A percentile compares a stretch with the other conserved stretches of the same genome.
Evolutionary conservation across 2,329 filamentous ascomycete genomes (phyloP).

Genomic region (Diaporthe caulivora): DNA sequence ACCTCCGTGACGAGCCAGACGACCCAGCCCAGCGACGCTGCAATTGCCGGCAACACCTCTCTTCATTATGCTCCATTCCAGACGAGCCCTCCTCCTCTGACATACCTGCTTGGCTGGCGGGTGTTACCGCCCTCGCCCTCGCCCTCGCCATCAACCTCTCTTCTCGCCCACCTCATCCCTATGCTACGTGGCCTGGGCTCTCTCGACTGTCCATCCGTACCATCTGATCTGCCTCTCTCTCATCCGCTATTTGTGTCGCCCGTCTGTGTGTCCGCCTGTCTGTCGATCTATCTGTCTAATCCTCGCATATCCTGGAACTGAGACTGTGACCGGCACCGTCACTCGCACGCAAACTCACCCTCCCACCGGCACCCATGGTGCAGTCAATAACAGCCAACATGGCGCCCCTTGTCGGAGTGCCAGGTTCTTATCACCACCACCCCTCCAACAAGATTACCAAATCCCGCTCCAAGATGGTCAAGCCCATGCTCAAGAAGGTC

Average conservation of each 20-base stretch:
- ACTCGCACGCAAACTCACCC: background rate
- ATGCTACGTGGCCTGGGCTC: background rate
- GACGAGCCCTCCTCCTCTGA: constrained; percentile 34
- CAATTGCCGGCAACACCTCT: constrained; percentile 36
- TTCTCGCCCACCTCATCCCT: background rate
- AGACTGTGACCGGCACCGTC: background rate
- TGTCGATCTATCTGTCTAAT: background rate
- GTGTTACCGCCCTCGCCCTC: constrained; percentile 35
- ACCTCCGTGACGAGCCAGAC: constrained; percentile 20
- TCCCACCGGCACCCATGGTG: constrained; percentile 27
- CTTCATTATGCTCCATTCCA: constrained; percentile 35
- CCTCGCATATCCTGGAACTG: constrained; percentile 8
- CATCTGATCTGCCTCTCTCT: background rate
- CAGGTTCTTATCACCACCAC: constrained; percentile 43
- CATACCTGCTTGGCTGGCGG: constrained; percentile 34
- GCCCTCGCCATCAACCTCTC: background rate
- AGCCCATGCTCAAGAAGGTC: constrained; percentile 72
- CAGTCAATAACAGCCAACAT: constrained; percentile 44
- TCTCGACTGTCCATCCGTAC: background rate
- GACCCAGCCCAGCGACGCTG: background rate
- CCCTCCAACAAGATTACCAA: constrained; percentile 56
- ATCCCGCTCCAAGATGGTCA: constrained; percentile 63
- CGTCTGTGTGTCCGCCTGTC: background rate
- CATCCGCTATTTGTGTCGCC: background rate
- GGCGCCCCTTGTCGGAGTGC: constrained; percentile 52